Conservation (phyloP, 768 basidiomycete genomes). For the Rhizopogon salebrosus region DNA sequence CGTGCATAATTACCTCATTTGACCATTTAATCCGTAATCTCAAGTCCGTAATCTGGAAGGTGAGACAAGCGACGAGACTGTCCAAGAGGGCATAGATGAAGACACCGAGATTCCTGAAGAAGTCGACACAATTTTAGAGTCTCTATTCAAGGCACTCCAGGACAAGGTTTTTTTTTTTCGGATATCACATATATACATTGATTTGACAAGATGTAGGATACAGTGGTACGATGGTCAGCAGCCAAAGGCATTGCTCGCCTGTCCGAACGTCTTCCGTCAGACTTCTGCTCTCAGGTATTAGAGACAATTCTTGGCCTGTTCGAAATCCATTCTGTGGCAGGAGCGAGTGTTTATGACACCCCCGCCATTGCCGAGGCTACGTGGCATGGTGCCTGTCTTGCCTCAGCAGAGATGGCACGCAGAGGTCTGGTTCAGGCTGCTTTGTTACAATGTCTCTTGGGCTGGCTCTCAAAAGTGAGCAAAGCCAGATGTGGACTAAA, state of each 20-base stretch:
- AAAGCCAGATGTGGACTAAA: conserved; percentile 5
- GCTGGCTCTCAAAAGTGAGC: conserved; percentile 76
- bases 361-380: conserved; percentile 77
- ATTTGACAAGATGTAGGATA: conserved; percentile 55
- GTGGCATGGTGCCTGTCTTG: conserved; percentile 94
- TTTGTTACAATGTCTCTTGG: conserved; percentile 58
- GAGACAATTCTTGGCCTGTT: conserved; percentile 77
- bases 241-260: conserved; percentile 90
- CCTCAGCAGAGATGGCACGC: conserved; percentile 89
- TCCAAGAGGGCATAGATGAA: conserved; percentile 15
- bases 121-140: conserved; percentile 68
- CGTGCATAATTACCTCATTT: too few species aligned
- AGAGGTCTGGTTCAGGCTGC: conserved; percentile 62
- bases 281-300: conserved; percentile 77
- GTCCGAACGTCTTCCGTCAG: conserved; percentile 69
- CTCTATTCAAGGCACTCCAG: conserved; percentile 66
- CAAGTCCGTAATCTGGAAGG: conserved; percentile 22
- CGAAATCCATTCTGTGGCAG: conserved; percentile 62
- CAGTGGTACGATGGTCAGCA: conserved; percentile 89
- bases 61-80: conserved; percentile 5
- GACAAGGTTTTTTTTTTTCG: conserved; percentile 61
- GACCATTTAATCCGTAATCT: background rate
- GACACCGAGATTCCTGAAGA: conserved; percentile 72
- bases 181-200: background rate
- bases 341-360: conserved; percentile 62